These are phyloP conservation scores for Chytriomyces confervae DNA, from an alignment of 192 early-diverging fungal species.

Conservation along the genomic window DNA sequence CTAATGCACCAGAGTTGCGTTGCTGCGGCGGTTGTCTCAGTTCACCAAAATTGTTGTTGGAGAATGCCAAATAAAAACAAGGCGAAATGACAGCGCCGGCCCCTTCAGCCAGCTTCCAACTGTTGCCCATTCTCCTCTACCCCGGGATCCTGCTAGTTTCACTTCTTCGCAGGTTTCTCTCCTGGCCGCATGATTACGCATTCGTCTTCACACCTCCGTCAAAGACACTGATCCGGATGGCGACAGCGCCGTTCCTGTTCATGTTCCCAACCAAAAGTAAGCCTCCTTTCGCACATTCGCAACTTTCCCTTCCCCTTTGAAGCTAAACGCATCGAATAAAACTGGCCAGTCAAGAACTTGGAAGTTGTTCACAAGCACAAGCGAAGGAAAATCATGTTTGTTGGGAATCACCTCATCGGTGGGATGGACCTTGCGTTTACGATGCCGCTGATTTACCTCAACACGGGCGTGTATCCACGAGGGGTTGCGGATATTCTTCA, in stretches of 20 bases:
- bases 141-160: neutral
- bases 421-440: constrained; percentile 32
- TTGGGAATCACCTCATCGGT: constrained; percentile 37
- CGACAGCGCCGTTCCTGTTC: neutral
- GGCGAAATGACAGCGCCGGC: too few relatives aligned
- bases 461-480: constrained; percentile 40
- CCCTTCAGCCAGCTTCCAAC: too few relatives aligned
- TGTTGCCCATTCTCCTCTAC: neutral
- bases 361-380: neutral
- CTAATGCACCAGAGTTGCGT: too few relatives aligned
- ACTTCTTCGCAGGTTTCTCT: neutral
- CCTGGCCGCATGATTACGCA: neutral
- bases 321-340: neutral
- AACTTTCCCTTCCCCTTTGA: too few relatives aligned
- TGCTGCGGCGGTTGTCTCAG: too few relatives aligned
- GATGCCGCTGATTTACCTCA: constrained; percentile 27
- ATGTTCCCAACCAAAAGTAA: neutral
- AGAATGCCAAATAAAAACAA: too few relatives aligned
- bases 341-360: neutral
- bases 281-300: neutral
- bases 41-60: too few relatives aligned
- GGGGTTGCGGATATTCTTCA: constrained; percentile 36
- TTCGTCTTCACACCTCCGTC: neutral
- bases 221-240: neutral
- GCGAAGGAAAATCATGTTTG: constrained; percentile 32